These are phyloP conservation scores for Ustilago shanxiensis DNA, from an alignment of 1,284 basidiomycete genomes.

Conservation along the genomic window DNA sequence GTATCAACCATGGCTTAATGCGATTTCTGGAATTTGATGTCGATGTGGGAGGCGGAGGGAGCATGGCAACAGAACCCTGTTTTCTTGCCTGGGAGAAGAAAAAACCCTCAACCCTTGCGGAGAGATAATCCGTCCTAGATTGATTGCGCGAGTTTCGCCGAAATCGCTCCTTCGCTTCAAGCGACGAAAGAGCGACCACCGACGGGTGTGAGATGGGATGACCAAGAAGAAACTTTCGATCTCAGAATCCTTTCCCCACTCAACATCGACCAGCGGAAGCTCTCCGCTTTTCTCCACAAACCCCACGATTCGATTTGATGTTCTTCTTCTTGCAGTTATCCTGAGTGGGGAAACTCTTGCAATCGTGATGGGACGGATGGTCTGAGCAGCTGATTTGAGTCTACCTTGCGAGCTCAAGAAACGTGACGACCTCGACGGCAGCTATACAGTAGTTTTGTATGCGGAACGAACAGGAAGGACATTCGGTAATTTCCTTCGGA, in stretches of 20 bases:
- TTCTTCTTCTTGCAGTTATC: not conserved
- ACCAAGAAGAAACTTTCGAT: slow-evolving; percentile 11
- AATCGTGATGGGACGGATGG: no score
- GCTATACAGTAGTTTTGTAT: not conserved
- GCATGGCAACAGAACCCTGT: slow-evolving; percentile 7
- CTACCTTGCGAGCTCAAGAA: not conserved
- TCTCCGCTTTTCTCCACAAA: slow-evolving; percentile 4
- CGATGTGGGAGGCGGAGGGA: not conserved
- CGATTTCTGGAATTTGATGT: not conserved
- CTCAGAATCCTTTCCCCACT: slow-evolving; percentile 7
- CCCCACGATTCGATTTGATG: slow-evolving; percentile 6
- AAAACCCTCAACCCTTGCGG: slow-evolving; percentile 20
- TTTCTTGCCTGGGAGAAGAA: not conserved
- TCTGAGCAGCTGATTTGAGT: no score
- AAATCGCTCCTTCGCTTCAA: not conserved
- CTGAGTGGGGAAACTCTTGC: no score
- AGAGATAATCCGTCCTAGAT: slow-evolving; percentile 2
- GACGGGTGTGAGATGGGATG: not conserved
- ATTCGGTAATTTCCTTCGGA: not conserved
- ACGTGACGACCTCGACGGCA: not conserved
- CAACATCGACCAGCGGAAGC: slow-evolving; percentile 2
- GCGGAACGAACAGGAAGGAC: not conserved
- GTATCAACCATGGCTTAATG: not conserved
- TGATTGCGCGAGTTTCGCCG: slow-evolving; percentile 12
- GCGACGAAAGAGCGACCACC: not conserved